A percentile compares a stretch with the other conserved stretches of the same genome.
These are phyloP conservation scores for Beta vulgaris DNA, from an alignment of 148 eudicot species.

Conservation along the genomic window DNA sequence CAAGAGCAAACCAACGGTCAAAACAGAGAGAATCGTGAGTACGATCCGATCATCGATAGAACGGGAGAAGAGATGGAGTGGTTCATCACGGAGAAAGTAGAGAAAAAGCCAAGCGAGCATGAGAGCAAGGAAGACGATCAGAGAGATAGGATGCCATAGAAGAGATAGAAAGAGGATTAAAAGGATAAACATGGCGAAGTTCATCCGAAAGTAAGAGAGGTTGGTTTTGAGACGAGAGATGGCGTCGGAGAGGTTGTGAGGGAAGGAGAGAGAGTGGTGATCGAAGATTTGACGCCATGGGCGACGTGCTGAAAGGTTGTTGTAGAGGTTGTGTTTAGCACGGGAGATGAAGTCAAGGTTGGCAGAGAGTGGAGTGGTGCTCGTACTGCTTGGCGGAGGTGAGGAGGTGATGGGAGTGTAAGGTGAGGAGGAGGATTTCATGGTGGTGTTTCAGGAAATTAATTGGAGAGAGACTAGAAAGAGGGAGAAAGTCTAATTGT, in stretches of 20 bases:
- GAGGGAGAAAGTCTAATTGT: no score
- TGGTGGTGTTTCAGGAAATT: background rate
- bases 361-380: conserved; percentile 27
- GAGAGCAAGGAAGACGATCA: conserved; percentile 54
- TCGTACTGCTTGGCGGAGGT: no score
- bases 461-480: background rate
- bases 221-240: conserved; percentile 47
- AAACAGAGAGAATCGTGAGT: conserved; percentile 37
- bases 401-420: conserved; percentile 24
- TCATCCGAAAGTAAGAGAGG: conserved; percentile 58
- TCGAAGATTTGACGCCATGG: conserved; percentile 69
- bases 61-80: conserved; percentile 42
- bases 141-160: conserved; percentile 83
- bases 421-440: conserved; percentile 1
- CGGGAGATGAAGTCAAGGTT: conserved; percentile 63
- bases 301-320: conserved; percentile 55
- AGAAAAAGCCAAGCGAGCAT: conserved; percentile 69
- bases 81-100: conserved; percentile 75
- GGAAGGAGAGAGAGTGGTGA: conserved; percentile 39
- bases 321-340: conserved; percentile 47
- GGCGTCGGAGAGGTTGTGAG: conserved; percentile 33
- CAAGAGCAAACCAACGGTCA: conserved; percentile 50
- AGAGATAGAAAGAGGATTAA: conserved; percentile 59
- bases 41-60: conserved; percentile 46
- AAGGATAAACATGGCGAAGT: conserved; percentile 60